Evolutionary conservation across 331 rosid genomes (phyloP).

Genomic region (Spiraea crenata): DNA sequence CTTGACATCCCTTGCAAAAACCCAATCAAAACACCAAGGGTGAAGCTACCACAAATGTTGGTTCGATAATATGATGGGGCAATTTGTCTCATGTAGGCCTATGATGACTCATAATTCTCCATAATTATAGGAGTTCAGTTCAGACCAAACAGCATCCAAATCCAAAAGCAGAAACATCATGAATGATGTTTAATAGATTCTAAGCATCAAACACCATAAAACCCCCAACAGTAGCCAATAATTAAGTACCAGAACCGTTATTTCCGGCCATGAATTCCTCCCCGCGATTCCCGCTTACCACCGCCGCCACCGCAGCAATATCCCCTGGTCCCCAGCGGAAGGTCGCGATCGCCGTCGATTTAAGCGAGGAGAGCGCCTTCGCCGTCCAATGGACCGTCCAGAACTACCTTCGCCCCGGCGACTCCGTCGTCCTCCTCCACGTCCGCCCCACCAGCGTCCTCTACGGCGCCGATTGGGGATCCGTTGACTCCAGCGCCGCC

Average conservation of each 20-base stretch:
- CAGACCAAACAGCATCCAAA: no score
- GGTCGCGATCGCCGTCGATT: constrained; percentile 90
- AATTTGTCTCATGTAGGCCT: no score
- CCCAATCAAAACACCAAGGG: no score
- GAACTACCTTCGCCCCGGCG: constrained; percentile 85
- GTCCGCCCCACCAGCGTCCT: constrained; percentile 79
- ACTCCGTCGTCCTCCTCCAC: constrained; percentile 81
- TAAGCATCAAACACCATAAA: no score
- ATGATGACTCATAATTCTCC: no score
- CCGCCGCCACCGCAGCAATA: constrained; percentile 4
- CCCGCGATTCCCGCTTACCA: constrained; percentile 23
- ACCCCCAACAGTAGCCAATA: no score
- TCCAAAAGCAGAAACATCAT: no score
- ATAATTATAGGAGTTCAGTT: no score
- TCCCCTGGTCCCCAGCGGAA: constrained; percentile 54
- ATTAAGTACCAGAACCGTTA: not conserved
- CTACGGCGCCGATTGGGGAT: constrained; percentile 97
- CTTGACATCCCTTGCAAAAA: no score
- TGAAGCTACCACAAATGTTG: not conserved
- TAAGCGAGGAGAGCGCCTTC: constrained; percentile 89
- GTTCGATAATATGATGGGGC: not conserved
- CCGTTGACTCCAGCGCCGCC: constrained; percentile 30
- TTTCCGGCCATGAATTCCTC: constrained; percentile 39
- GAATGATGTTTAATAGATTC: no score
- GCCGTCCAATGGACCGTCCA: constrained; percentile 90